These are phyloP conservation scores for Wilcoxina mikolae DNA, from an alignment of 495 filamentous ascomycete species.

Conservation along the genomic window DNA sequence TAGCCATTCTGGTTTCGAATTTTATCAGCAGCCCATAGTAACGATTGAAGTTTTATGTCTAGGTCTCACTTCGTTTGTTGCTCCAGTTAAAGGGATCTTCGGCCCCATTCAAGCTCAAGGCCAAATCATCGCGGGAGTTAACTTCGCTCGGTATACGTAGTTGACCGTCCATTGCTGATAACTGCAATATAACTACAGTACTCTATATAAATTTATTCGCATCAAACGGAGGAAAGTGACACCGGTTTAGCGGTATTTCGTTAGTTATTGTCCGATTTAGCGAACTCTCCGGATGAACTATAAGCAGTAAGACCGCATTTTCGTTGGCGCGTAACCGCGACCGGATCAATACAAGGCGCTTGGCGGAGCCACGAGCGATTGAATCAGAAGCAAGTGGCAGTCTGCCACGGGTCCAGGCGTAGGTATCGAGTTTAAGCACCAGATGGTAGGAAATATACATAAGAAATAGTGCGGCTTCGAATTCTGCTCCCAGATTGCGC, in stretches of 20 bases:
- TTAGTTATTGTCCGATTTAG: not conserved
- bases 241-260: not conserved
- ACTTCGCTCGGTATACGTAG: not conserved
- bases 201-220: not conserved
- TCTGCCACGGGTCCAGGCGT: not conserved
- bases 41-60: not conserved
- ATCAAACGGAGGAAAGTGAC: not conserved
- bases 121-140: not conserved
- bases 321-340: no score
- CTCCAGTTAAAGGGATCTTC: slow-evolving; percentile 17
- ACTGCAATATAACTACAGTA: not conserved
- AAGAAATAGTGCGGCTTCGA: not conserved
- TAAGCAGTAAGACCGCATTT: no score
- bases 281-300: not conserved
- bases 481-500: no score
- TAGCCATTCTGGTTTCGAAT: slow-evolving; percentile 13
- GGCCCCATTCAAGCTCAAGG: not conserved
- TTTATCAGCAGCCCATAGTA: not conserved
- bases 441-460: not conserved
- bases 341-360: not conserved
- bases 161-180: not conserved
- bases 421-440: not conserved
- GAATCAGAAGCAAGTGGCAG: not conserved
- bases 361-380: not conserved
- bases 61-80: slow-evolving; percentile 8